Evolutionary conservation across 2,329 filamentous ascomycete species (phyloP), one percentile per base, ranked within the genome.

Genomic region (Fusarium avenaceum): DNA sequence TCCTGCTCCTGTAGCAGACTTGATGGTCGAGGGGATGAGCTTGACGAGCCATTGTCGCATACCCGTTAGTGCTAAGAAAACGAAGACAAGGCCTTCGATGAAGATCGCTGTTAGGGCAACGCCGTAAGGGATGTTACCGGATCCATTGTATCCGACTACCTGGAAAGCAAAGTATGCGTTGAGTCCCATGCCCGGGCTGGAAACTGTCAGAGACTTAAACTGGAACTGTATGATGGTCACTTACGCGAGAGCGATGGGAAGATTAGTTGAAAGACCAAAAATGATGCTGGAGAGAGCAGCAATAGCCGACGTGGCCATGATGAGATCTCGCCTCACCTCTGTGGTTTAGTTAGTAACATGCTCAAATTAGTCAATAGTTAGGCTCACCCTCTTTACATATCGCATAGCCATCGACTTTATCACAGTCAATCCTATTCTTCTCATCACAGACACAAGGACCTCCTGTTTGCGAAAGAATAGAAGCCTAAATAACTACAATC

Each of bases 41-140:
- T 92, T 87, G 14, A 92, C 92, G 20, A 95, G 85, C 92, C 92
- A 95, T 77, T 95, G 92, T 17, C 92, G 89, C 80, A 95, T 86
- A n/a, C 92, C 92, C 30, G 93, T 83, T 24, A 94, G 75, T 1
- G 92, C 92, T 30, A 95, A 83, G 4, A 82, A 89, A 45, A 94
- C 86, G 78, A 95, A 95, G 56, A 95, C 87, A 74, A 91, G 90
- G 20, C 92, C 92, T 79, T 95, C 92, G 8, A 93, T 88, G 75
- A 95, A 95, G 57, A 94, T 92, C 22, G 92, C 92, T 2, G 92
- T 94, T 32, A 95, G 79, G 30, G 92, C 92, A 39, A 93, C 83
- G 28, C 86, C 78, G 74, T 92, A 95, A 0, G 91, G 87, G 8
- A 94, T 88, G 28, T 84, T 83, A 3, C 91, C 92, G 4, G 83